These are phyloP conservation scores for Microthyrium microscopicum DNA, from an alignment of 2,329 filamentous ascomycete species.

Conservation along the genomic window DNA sequence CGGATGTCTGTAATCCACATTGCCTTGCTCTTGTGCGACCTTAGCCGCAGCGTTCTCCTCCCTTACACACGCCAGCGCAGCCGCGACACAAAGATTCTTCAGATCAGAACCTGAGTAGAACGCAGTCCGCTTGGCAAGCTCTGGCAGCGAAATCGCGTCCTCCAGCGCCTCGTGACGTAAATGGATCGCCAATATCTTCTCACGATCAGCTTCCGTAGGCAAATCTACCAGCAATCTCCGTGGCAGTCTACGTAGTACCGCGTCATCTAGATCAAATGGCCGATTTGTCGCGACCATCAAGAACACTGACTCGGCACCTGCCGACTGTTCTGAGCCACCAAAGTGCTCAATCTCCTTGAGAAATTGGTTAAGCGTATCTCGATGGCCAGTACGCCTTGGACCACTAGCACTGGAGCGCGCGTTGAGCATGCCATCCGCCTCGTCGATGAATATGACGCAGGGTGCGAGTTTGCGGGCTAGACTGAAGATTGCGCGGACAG, in stretches of 20 bases:
- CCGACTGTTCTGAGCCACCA: slow-evolving; percentile 39
- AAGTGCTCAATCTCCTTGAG: slow-evolving; percentile 94
- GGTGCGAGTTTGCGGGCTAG: slow-evolving; percentile 82
- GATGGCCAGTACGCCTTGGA: slow-evolving; percentile 39
- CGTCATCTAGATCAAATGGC: slow-evolving; percentile 86
- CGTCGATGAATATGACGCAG: slow-evolving; percentile 91
- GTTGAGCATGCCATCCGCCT: slow-evolving; percentile 84
- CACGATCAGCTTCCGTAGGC: slow-evolving; percentile 47
- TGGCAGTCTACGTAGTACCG: slow-evolving; percentile 60
- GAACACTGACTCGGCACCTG: slow-evolving; percentile 74
- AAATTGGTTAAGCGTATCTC: slow-evolving; percentile 93
- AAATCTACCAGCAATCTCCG: slow-evolving; percentile 58
- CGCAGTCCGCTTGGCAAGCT: slow-evolving; percentile 50
- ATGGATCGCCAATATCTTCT: slow-evolving; percentile 54
- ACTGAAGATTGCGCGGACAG: slow-evolving; percentile 79
- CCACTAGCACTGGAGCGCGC: slow-evolving; percentile 27
- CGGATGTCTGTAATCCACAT: slow-evolving; percentile 42
- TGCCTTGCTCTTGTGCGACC: slow-evolving; percentile 13
- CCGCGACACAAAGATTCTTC: slow-evolving; percentile 67
- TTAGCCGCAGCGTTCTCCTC: slow-evolving; percentile 42
- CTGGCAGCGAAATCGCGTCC: slow-evolving; percentile 40
- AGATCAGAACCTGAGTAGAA: slow-evolving; percentile 72
- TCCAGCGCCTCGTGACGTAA: slow-evolving; percentile 52
- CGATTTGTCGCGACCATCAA: slow-evolving; percentile 97
- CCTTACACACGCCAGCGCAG: slow-evolving; percentile 61